These are phyloP conservation scores for Aspergillus sclerotiicarbonarius DNA, from an alignment of 495 filamentous ascomycete species.

Conservation along the genomic window DNA sequence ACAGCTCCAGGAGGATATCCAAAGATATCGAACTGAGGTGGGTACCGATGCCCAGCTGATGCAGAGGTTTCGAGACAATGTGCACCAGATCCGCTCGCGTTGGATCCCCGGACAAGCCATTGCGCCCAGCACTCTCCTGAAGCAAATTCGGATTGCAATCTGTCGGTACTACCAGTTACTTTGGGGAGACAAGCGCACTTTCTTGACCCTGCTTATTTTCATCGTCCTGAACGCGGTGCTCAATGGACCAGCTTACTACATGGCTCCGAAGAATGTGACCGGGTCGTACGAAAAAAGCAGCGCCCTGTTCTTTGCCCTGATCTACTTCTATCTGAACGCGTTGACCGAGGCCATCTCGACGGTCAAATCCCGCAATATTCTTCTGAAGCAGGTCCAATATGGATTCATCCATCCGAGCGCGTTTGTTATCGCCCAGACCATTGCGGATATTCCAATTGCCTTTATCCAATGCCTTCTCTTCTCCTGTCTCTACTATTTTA, in stretches of 20 bases:
- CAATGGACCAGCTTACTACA: neutral
- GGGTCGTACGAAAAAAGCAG: neutral
- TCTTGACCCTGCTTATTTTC: neutral
- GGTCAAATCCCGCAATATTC: neutral
- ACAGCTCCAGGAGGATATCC: no score
- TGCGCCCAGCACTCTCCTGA: no score
- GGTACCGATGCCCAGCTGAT: no score
- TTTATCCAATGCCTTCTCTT: neutral
- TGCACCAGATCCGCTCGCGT: no score
- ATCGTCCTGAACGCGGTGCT: neutral
- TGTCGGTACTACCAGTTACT: slow-evolving; percentile 8
- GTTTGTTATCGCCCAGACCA: neutral
- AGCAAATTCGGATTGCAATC: no score
- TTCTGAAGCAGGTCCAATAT: neutral
- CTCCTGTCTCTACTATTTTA: neutral
- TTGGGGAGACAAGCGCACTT: slow-evolving; percentile 55
- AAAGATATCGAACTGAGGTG: no score
- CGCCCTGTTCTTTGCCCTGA: neutral
- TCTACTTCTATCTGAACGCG: neutral
- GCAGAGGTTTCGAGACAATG: no score
- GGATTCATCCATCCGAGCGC: neutral
- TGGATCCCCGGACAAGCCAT: no score
- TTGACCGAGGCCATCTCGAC: neutral
- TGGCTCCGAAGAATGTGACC: neutral
- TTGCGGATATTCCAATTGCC: neutral